phyloP scores from a whole-genome alignment of 208 protist genomes.

The Acanthamoeba quina region DNA sequence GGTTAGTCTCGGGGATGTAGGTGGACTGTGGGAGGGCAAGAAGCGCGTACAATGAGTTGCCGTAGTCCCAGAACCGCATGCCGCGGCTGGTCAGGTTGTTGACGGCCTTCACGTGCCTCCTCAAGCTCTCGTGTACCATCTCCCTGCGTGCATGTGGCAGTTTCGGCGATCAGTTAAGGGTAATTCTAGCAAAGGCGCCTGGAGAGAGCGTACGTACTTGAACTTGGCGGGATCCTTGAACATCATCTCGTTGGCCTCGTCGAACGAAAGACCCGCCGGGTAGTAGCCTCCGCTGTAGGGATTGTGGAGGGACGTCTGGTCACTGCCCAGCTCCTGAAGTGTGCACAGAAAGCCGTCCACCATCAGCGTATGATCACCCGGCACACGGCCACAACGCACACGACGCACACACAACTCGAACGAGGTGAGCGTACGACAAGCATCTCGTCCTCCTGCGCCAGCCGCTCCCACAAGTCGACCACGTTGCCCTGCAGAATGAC shows the following conservation, averaged over 20 bases:
- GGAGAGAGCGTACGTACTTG: slow-evolving; percentile 78
- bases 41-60: slow-evolving; percentile 89
- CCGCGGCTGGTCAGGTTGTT: slow-evolving; percentile 82
- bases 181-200: not conserved
- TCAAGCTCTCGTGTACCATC: slow-evolving; percentile 90
- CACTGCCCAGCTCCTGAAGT: slow-evolving; percentile 90
- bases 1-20: not conserved
- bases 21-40: not conserved
- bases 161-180: not conserved
- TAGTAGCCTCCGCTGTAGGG: slow-evolving; percentile 94
- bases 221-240: slow-evolving; percentile 88
- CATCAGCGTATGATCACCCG: not conserved
- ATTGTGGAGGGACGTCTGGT: slow-evolving; percentile 95
- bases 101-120: slow-evolving; percentile 89
- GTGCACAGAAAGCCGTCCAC: not conserved
- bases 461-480: slow-evolving; percentile 92
- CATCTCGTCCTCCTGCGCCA: slow-evolving; percentile 56
- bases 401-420: not conserved
- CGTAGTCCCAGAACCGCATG: slow-evolving; percentile 93
- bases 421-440: slow-evolving; percentile 44
- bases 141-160: slow-evolving; percentile 62
- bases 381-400: not conserved
- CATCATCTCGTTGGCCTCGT: slow-evolving; percentile 93
- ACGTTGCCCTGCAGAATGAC: slow-evolving; percentile 88
- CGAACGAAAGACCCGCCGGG: slow-evolving; percentile 90